These are phyloP conservation scores for Candida sanyaensis DNA, from an alignment of 1,139 yeast species.

Conservation along the genomic window DNA sequence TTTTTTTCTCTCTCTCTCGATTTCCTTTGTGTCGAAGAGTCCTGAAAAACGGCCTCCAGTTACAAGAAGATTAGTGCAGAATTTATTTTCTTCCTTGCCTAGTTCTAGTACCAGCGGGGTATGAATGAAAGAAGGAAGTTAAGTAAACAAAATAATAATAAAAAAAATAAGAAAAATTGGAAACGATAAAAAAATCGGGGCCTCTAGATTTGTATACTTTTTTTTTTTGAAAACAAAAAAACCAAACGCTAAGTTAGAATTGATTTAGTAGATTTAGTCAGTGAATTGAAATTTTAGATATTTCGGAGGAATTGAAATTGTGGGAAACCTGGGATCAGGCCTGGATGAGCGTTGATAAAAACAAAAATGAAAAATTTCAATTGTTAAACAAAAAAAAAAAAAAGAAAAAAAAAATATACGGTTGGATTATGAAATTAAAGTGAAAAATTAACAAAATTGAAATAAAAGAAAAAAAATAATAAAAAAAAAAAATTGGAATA, in stretches of 20 bases:
- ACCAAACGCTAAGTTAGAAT: too few species aligned
- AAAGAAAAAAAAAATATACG: not conserved
- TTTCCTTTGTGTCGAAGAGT: not conserved
- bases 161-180: not conserved
- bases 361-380: not conserved
- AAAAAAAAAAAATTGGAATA: not conserved
- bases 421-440: not conserved
- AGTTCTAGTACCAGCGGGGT: not conserved
- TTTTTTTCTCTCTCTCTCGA: not conserved
- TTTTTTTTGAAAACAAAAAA: too few species aligned
- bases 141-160: not conserved
- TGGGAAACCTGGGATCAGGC: constrained; percentile 1
- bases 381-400: not conserved
- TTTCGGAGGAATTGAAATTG: not conserved
- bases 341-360: not conserved
- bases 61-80: not conserved
- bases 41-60: not conserved
- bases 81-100: not conserved
- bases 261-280: not conserved
- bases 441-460: not conserved
- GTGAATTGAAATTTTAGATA: not conserved
- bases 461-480: not conserved
- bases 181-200: too few species aligned
- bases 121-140: too few species aligned
- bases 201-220: too few species aligned